phyloP scores from a whole-genome alignment of 768 basidiomycete species.

The Tremella fuciformis region DNA sequence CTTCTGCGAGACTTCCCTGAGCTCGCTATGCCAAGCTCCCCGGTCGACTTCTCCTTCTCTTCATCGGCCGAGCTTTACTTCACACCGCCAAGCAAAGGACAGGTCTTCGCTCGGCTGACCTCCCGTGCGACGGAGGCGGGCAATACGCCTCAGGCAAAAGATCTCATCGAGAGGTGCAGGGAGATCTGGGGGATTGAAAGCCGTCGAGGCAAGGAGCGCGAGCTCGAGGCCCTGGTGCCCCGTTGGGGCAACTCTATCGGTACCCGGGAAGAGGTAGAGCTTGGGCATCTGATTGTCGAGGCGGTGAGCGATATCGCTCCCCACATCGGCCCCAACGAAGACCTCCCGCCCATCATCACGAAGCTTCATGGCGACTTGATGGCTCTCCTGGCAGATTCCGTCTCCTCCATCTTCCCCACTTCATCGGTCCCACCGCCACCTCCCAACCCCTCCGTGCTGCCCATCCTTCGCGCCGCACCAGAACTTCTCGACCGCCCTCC shows the following conservation, averaged over 20 bases:
- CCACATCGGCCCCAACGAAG: constrained; percentile 18
- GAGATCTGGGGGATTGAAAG: constrained; percentile 45
- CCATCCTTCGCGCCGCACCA: constrained; percentile 25
- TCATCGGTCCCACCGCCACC: constrained; percentile 17
- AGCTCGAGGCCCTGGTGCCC: constrained; percentile 34
- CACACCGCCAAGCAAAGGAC: constrained; percentile 28
- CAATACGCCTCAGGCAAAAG: constrained; percentile 17
- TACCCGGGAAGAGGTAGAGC: constrained; percentile 20
- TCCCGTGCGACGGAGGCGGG: constrained; percentile 20
- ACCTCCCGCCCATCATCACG: constrained; percentile 23
- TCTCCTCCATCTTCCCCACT: constrained; percentile 38
- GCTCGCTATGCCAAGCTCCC: constrained; percentile 27
- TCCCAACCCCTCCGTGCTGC: constrained; percentile 36
- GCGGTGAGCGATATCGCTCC: constrained; percentile 30
- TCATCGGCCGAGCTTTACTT: constrained; percentile 24
- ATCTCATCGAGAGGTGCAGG: constrained; percentile 40
- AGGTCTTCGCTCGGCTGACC: constrained; percentile 31
- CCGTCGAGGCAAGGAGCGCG: constrained; percentile 34
- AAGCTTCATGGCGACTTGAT: constrained; percentile 23
- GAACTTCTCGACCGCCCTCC: constrained; percentile 19
- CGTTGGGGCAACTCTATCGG: constrained; percentile 39
- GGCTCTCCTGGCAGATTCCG: constrained; percentile 11
- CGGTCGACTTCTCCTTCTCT: constrained; percentile 16
- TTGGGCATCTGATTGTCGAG: constrained; percentile 29
- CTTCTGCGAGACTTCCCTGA: constrained; percentile 31